Base-by-base conservation (phyloP, 2,329 filamentous ascomycete species). In the Aspergillus glaucus region DNA sequence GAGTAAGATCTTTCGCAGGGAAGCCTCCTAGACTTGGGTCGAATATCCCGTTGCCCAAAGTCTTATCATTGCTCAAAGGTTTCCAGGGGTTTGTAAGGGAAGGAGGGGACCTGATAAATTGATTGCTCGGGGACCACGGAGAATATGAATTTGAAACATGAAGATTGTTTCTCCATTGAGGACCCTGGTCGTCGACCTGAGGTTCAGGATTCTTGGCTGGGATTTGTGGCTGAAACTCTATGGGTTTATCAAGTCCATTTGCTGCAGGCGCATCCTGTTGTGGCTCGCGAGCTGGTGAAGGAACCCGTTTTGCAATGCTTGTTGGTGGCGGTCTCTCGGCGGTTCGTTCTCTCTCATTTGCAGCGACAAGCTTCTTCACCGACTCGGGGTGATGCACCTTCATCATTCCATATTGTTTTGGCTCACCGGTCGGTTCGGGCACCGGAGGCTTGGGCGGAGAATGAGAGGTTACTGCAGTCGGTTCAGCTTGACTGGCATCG, bases 11-110 rank as follows among this genome's bases (percentile, higher is more conserved):
- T 41, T 73, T 70, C 37, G 72, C 62, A 42, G 77, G 69, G 47
- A 76, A 77, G 37, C 73, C 72, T 30, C 71, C 70, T 47, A 79
- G 74, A 49, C 65, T 67, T 50, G 74, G 74, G 53, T 82, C 79
- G 55, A 85, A 85, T 2, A 80, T 82, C 26, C 81, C 81, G 63
- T 84, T 85, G 14, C 81, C 81, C 37, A 85, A 74, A 22, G 78
- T 77, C 56, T 78, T 75, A 52, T 80, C 77, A 57, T 74, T 74
- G 46, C 70, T 75, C 34, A 78, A 70, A 34, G 78, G 73, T 48
- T 81, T 81, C 81, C 81, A 85, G 28, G 82, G 76, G 55, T 79
- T 81, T 46, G 70, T 61, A 53, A 68, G 53, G 37, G 68, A 54
- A 46, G 66, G 57, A 24, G 70, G 51, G 30, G 65, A 60, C 30